Conservation (phyloP, 129 eudicot species). For the Ambrosia trifida region DNA sequence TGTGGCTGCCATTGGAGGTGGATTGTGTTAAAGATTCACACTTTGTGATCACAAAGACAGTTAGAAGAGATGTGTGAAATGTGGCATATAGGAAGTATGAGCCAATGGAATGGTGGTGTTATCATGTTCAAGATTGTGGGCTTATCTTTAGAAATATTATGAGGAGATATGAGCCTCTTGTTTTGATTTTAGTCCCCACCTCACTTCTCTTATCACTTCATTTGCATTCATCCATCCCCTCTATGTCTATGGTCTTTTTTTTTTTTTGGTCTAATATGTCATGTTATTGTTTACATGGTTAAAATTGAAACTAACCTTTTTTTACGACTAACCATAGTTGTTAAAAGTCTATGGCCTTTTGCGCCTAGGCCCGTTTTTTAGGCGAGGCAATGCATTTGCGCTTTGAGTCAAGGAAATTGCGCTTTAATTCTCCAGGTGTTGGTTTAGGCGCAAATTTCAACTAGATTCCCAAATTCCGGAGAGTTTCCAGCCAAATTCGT, state of each 20-base stretch:
- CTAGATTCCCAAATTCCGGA: no score
- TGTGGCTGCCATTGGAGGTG: constrained; percentile 62
- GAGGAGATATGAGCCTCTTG: constrained; percentile 48
- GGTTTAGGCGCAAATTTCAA: no score
- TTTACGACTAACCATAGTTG: no score
- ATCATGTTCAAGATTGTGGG: constrained; percentile 47
- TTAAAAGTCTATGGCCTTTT: no score
- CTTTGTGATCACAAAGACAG: constrained; percentile 4
- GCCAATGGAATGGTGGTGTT: constrained; percentile 54
- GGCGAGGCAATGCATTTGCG: no score
- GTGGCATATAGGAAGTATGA: constrained; percentile 37
- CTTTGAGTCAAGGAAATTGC: no score
- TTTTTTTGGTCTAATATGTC: no score
- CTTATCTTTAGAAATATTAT: constrained; percentile 51
- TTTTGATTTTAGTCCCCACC: constrained; percentile 40
- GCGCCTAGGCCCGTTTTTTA: no score
- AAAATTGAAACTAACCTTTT: no score
- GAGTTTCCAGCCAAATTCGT: no score
- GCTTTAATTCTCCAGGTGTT: no score
- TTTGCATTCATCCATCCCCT: background rate
- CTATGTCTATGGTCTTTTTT: background rate
- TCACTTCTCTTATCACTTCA: constrained; percentile 48
- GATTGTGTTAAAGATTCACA: background rate
- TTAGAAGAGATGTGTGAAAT: background rate
- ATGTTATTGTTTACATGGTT: no score